A percentile compares a stretch with the other conserved stretches of the same genome.
These are phyloP conservation scores for Piper betle DNA, from an alignment of 164 flowering plant genomes.

Conservation along the genomic window DNA sequence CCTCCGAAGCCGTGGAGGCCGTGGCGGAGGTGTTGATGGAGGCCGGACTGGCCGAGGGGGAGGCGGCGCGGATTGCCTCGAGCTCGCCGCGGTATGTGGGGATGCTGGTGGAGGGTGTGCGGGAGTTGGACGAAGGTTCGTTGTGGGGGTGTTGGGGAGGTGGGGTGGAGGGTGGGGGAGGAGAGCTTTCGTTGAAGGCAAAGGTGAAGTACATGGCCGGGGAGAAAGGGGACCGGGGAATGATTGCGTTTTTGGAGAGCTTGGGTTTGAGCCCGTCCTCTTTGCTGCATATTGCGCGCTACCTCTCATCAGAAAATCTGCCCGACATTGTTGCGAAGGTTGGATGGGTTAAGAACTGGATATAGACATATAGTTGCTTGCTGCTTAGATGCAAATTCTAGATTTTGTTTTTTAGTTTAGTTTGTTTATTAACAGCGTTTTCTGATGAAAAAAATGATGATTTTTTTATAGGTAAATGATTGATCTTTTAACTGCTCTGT, in stretches of 20 bases:
- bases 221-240: conserved; percentile 68
- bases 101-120: conserved; percentile 54
- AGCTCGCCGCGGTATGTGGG: conserved; percentile 45
- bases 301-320: conserved; percentile 39
- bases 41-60: conserved; percentile 30
- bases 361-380: neutral
- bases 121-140: conserved; percentile 55
- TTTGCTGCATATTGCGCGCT: conserved; percentile 47
- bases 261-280: conserved; percentile 48
- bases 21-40: conserved; percentile 34
- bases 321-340: conserved; percentile 53
- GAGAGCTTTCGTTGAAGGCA: conserved; percentile 34
- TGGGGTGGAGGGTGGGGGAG: conserved; percentile 8
- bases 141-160: conserved; percentile 34
- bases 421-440: too few relatives aligned
- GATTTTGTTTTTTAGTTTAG: neutral
- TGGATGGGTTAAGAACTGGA: neutral
- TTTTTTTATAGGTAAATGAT: too few relatives aligned
- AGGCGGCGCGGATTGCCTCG: conserved; percentile 24
- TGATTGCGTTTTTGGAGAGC: conserved; percentile 78
- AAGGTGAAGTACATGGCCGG: conserved; percentile 48
- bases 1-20: conserved; percentile 42
- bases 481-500: neutral
- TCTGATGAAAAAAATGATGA: too few relatives aligned
- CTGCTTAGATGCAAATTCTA: neutral